Percentiles rank a stretch among this genome's conserved stretches.
These are phyloP conservation scores for Botrytis squamosa DNA, from an alignment of 2,329 filamentous ascomycete genomes.

Conservation along the genomic window DNA sequence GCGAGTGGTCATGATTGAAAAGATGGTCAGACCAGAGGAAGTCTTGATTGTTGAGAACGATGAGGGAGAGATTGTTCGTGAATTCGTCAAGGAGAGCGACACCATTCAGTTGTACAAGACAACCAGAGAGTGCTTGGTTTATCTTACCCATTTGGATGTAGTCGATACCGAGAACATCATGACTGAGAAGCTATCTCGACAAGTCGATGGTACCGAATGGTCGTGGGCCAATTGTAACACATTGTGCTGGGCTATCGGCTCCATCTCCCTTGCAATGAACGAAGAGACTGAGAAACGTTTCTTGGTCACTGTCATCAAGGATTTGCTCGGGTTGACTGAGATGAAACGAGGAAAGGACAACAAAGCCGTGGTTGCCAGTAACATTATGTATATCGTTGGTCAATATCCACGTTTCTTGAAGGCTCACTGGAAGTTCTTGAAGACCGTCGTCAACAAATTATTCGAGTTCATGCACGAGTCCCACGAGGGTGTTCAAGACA, in stretches of 20 bases:
- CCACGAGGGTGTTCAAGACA: constrained; percentile 98
- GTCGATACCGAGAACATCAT: constrained; percentile 98
- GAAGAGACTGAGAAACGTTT: constrained; percentile 99
- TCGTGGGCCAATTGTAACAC: constrained; percentile 99
- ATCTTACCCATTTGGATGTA: constrained; percentile 95
- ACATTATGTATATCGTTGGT: constrained; percentile 99
- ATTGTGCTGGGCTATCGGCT: constrained; percentile 98
- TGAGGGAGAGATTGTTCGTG: constrained; percentile 96
- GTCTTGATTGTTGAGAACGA: constrained; percentile 99
- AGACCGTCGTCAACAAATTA: constrained; percentile 98
- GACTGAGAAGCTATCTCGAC: constrained; percentile 94
- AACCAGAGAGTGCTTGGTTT: constrained; percentile 93
- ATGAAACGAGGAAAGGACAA: constrained; percentile 99
- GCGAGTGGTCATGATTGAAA: constrained; percentile 98
- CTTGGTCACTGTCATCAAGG: constrained; percentile 97
- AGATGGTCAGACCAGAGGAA: constrained; percentile 98
- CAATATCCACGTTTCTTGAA: constrained; percentile 98
- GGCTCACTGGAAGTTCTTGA: constrained; percentile 99
- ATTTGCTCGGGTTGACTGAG: constrained; percentile 91
- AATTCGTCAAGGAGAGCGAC: constrained; percentile 99
- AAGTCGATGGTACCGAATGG: constrained; percentile 95
- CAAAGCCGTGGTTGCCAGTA: constrained; percentile 97
- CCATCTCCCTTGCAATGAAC: constrained; percentile 98
- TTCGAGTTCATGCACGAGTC: constrained; percentile 99
- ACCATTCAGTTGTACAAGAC: constrained; percentile 99